Base-by-base conservation (phyloP, 176 grass and related monocot genomes). In the Chloris gayana region DNA sequence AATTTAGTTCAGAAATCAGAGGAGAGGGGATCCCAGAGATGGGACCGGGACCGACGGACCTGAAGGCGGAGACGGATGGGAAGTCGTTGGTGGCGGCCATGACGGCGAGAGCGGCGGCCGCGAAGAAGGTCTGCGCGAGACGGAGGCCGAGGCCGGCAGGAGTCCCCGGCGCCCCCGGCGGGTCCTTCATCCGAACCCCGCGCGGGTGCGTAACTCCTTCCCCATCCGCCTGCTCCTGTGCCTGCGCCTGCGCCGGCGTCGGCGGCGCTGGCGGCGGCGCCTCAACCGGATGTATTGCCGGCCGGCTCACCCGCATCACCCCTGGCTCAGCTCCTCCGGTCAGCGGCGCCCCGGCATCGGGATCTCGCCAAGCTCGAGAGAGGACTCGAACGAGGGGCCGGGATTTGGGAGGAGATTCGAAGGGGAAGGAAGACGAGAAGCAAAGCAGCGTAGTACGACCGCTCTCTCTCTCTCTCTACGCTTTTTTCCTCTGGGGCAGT, bases 11-110 rank as follows among this genome's bases (percentile, higher is more conserved):
- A 64, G 42, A 71, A 37, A 37, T 41, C 14, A 41, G 21, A 56
- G 25, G 56, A 63, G 18, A 69, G 2, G 24, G 14, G 32, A 21
- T 30, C 35, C 34, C 15, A 32, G 50, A 60, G 30, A 80, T 21
- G 18, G 19, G 34, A 53, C 8, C n/a, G 6, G 65, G 21, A 38
- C 2, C 18, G 17, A 65, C 25, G 64, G 49, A 98, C 95, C 95
- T 85, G 89, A 98, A 94, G 66, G 95, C 92, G 46, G 95, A 91
- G 66, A 98, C 92, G 72, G 95, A 94, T 24, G 92, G 61, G 50
- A 98, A 98, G 70, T 94, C 92, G 77, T 77, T 61, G 83, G 95
- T 92, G 69, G 92, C 88, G 22, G 77, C 92, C 95, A 98, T 98
- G 73, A 91, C 83, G 69, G 82, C 64, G 58, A 98, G 88, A 54